Base-by-base conservation (phyloP, 139 green algal species). In the Chara braunii region DNA sequence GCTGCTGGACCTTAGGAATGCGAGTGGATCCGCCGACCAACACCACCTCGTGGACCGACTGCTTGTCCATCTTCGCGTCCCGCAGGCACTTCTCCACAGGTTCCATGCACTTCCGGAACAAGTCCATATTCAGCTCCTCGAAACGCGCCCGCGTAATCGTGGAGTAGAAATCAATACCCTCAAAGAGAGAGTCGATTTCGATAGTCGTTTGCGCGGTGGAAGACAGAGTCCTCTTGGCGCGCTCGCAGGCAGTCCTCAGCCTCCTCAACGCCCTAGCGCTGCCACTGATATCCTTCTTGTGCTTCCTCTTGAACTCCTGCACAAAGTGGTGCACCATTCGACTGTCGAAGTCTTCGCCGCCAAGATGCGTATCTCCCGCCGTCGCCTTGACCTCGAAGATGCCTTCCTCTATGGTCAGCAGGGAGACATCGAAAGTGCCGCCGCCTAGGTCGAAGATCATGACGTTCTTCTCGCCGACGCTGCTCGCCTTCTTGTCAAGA, bases 301-400 rank as follows among this genome's bases (percentile, higher is more conserved):
- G 79, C 88, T 96, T 97, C 76, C 92, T 80, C 88, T 98, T 94
- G 85, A 98, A 97, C 79, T 98, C 92, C 72, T 91, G 79, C 8
- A 72, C 82, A 43, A 97, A 97, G 85, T 93, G 83, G 72, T 87
- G 86, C 24, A 95, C 87, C 37, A 96, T 79, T 48, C 87, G 75
- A 72, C 91, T 87, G 79, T 98, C 91, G 72, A 97, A 97, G 81
- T 97, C 91, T 85, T 95, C 90, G 65, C 89, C 91, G 50, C 91
- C 91, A 67, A 97, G 64, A 76, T 97, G 91, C 36, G 91, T 97
- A 80, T 97, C 91, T 55, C 91, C 91, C 43, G 89, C 85, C 12
- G 90, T 96, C 59, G 90, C 76, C 86, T 96, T 96, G 60, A 97
- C 88, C 83, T 96, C 90, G 76, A 98, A 98, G 77, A 98, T 95